Conservation (phyloP, 1,139 yeast genomes). For the Lodderomyces theae region DNA sequence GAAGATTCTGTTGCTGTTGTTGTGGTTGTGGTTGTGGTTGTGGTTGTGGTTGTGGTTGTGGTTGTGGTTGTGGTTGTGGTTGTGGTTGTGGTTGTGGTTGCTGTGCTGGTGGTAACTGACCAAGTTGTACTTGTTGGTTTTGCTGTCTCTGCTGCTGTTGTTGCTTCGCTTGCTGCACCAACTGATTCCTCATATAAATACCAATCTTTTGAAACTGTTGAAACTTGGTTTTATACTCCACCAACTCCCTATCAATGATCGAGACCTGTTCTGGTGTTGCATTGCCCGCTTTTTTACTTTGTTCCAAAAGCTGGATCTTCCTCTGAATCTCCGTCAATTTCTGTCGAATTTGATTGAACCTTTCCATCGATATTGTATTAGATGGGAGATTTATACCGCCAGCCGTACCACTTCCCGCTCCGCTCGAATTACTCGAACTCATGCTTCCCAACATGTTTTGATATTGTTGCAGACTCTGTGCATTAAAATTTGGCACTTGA, state of each 20-base stretch:
- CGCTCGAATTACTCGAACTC: slow-evolving; percentile 10
- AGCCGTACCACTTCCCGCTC: slow-evolving; percentile 11
- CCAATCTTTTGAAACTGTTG: slow-evolving; percentile 41
- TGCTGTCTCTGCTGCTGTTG: slow-evolving; percentile 13
- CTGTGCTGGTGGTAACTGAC: slow-evolving; percentile 7
- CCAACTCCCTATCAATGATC: slow-evolving; percentile 36
- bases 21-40: slow-evolving; percentile 7
- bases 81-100: slow-evolving; percentile 9
- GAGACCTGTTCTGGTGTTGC: slow-evolving; percentile 26
- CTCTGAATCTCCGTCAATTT: slow-evolving; percentile 44
- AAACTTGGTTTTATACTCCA: slow-evolving; percentile 36
- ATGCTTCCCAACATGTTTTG: slow-evolving; percentile 8
- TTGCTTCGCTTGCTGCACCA: slow-evolving; percentile 34
- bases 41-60: slow-evolving; percentile 8
- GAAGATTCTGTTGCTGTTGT: slow-evolving; percentile 7
- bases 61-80: slow-evolving; percentile 5
- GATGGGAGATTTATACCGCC: slow-evolving; percentile 5
- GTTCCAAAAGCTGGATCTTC: slow-evolving; percentile 33
- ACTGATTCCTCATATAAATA: slow-evolving; percentile 38
- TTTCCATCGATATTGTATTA: slow-evolving; percentile 37
- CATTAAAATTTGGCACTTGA: slow-evolving; percentile 4
- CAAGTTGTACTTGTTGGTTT: slow-evolving; percentile 10
- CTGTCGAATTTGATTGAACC: slow-evolving; percentile 40
- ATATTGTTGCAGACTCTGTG: slow-evolving; percentile 4
- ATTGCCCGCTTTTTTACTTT: slow-evolving; percentile 25